Percentiles rank a stretch among this genome's conserved stretches.
phyloP scores from a whole-genome alignment of 2,329 filamentous ascomycete genomes.

The Aspergillus pseudoglaucus region DNA sequence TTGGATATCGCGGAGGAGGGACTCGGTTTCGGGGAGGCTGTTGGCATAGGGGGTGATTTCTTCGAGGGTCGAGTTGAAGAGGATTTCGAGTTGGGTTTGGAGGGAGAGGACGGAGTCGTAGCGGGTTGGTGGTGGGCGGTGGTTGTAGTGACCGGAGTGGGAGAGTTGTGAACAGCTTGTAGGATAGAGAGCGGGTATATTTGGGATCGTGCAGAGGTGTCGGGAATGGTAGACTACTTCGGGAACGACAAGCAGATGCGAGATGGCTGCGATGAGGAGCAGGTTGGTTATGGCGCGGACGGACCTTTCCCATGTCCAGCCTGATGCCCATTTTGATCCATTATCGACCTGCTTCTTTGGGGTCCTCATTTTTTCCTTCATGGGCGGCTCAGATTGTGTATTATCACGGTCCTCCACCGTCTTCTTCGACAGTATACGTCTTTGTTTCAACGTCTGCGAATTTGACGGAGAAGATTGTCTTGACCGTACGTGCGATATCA shows the following conservation, averaged over 20 bases:
- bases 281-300: slow-evolving; percentile 19
- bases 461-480: too few relatives aligned
- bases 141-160: slow-evolving; percentile 5
- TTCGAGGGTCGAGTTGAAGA: slow-evolving; percentile 24
- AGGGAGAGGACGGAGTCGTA: slow-evolving; percentile 14
- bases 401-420: not conserved
- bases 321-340: not conserved
- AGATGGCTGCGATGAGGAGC: slow-evolving; percentile 22
- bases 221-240: slow-evolving; percentile 29
- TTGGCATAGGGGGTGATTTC: slow-evolving; percentile 19
- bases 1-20: slow-evolving; percentile 22
- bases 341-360: not conserved
- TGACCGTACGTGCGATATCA: slow-evolving; percentile 5
- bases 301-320: not conserved
- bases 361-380: not conserved
- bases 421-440: slow-evolving; percentile 12
- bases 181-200: slow-evolving; percentile 21
- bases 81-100: slow-evolving; percentile 21
- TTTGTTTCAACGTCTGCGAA: slow-evolving; percentile 14
- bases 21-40: slow-evolving; percentile 25
- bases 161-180: slow-evolving; percentile 20
- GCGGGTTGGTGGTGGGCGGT: slow-evolving; percentile 6
- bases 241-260: slow-evolving; percentile 29
- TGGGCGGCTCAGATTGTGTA: not conserved
- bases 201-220: slow-evolving; percentile 19